A percentile compares a stretch with the other conserved stretches of the same genome.
These are phyloP conservation scores for Halenospora varia DNA, from an alignment of 495 filamentous ascomycete genomes.

Conservation along the genomic window DNA sequence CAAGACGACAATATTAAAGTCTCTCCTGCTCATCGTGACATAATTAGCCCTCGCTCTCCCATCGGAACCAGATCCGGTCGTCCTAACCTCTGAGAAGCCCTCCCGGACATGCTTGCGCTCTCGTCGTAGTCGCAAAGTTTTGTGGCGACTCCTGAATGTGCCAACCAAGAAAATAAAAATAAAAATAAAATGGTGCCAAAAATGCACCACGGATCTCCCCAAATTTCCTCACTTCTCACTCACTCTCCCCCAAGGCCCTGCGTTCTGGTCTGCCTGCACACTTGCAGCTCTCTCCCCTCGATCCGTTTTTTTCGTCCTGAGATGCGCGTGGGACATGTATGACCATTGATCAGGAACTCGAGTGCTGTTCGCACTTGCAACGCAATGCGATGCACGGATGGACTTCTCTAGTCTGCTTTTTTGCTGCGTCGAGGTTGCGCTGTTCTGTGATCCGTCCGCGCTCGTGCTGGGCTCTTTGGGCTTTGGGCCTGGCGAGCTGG, in stretches of 20 bases:
- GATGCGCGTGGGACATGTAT: background rate
- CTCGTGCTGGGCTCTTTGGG: background rate
- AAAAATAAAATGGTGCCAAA: no score
- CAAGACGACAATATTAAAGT: slow-evolving; percentile 90
- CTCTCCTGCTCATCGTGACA: slow-evolving; percentile 46
- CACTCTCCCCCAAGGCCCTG: background rate
- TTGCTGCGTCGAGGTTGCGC: background rate
- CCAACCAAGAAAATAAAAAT: background rate
- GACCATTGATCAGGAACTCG: background rate
- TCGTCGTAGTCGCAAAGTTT: background rate
- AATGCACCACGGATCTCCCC: background rate
- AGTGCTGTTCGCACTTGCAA: background rate
- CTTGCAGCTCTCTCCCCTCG: background rate
- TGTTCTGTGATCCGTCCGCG: background rate
- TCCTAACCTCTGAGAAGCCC: slow-evolving; percentile 1
- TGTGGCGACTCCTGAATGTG: background rate
- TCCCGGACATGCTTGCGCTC: background rate
- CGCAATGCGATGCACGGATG: slow-evolving; percentile 1
- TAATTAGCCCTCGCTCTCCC: background rate
- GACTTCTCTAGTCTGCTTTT: background rate
- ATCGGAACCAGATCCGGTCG: background rate
- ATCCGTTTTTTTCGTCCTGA: background rate
- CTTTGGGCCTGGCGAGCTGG: background rate
- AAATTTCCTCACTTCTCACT: background rate
- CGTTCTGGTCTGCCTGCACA: background rate